These are phyloP conservation scores for Bacidia gigantensis DNA, from an alignment of 495 filamentous ascomycete genomes.

Conservation along the genomic window DNA sequence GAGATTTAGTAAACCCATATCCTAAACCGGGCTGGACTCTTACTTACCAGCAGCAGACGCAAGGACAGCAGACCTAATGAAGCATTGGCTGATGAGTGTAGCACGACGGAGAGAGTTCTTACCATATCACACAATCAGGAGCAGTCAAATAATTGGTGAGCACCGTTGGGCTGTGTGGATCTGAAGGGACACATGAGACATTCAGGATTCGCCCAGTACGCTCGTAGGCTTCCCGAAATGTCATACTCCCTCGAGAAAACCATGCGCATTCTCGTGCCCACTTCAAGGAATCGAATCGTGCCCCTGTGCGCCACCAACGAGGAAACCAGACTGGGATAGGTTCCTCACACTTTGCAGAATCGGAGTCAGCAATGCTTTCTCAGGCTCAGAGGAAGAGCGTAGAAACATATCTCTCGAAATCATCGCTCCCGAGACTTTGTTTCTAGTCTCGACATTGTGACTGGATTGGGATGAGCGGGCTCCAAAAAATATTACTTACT, in stretches of 20 bases:
- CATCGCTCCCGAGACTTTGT: too few relatives aligned
- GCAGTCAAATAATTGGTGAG: constrained; percentile 86
- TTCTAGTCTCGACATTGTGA: too few relatives aligned
- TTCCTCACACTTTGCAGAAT: constrained; percentile 75
- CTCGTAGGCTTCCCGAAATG: constrained; percentile 89
- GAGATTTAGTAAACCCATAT: neutral
- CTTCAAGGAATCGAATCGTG: constrained; percentile 81
- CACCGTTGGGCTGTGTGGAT: constrained; percentile 85
- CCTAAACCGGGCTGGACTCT: too few relatives aligned
- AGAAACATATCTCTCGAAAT: too few relatives aligned
- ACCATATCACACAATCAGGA: constrained; percentile 90
- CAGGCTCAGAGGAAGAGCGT: too few relatives aligned
- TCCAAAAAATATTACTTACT: too few relatives aligned
- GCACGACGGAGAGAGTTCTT: neutral
- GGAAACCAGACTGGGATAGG: constrained; percentile 56
- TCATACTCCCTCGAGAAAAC: constrained; percentile 81
- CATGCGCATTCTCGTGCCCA: constrained; percentile 81
- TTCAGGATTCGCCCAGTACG: constrained; percentile 90
- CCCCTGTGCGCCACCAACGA: constrained; percentile 85
- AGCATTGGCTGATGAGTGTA: neutral
- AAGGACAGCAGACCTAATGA: constrained; percentile 60
- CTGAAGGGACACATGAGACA: constrained; percentile 90
- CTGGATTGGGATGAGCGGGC: too few relatives aligned
- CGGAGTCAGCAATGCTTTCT: constrained; percentile 71
- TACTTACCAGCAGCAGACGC: constrained; percentile 62